Base-by-base conservation (phyloP, 1,284 basidiomycete genomes). In the Marasmius tenuissimus region DNA sequence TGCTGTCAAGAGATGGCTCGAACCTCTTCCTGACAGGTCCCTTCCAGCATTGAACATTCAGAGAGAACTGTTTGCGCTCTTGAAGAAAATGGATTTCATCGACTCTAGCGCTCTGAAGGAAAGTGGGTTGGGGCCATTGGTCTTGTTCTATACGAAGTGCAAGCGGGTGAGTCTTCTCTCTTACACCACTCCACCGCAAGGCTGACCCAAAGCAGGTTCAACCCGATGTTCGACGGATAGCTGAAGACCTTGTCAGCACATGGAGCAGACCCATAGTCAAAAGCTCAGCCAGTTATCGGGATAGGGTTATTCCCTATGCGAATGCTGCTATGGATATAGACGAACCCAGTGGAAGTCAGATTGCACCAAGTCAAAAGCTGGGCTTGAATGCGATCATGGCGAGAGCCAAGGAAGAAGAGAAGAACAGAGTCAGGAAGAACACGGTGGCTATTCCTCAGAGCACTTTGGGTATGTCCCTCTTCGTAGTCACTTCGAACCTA, bases 191-290 rank as follows among this genome's bases (percentile, higher is more conserved):
- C 20, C 16, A n/a, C 7, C 16, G 7, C 20, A 5, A n/a, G 11
- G 9, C 20, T 47, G 16, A 47, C 16, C 2, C 16, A n/a, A 8
- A 5, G 5, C 45, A 47, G 45, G 45, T 97, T 51, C 91, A 92
- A 8, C 84, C 92, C 0, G 85, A 89, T 57, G 91, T 99, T 63
- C 79, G 81, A 42, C 88, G 94, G 57, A 86, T 87, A 58, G 97
- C 97, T 11, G 87, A 92, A 68, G 86, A 91, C 52, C 89, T 99
- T 54, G 89, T 98, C 54, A 91, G 90, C 61, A 76, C 81, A 20
- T 97, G 94, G 95, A 94, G 93, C 27, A 84, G 96, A n/a, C 96
- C 96, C 0, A 97, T 97, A 76, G 91, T 97, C 77, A 94, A 96
- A 71, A 89, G 94, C 48, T 91, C 90, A 12, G 91, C 94, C 3